Percentiles rank a stretch among this genome's conserved stretches.
Conservation (phyloP, 352 stramenopile species). For the Phytophthora idaei region DNA sequence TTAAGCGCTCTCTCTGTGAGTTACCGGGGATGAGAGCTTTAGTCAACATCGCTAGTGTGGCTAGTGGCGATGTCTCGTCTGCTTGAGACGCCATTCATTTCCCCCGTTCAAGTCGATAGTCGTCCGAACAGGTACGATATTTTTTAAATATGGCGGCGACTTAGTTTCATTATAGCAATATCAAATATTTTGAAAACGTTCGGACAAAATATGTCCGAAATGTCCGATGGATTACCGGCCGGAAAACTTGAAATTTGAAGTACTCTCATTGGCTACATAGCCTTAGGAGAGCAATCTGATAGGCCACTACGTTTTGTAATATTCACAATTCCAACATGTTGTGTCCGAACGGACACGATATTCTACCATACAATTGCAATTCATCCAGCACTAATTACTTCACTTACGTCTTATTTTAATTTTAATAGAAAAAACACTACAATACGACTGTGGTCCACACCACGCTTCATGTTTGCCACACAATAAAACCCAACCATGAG, state of each 20-base stretch:
- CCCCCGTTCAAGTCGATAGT: not conserved
- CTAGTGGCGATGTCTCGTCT: not conserved
- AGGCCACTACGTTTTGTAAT: not conserved
- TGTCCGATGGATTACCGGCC: not conserved
- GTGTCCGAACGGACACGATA: not conserved
- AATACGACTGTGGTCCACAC: not conserved
- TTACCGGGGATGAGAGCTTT: slow-evolving; percentile 9
- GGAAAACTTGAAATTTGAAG: not conserved
- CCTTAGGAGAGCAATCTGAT: too few species aligned
- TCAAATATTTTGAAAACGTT: not conserved
- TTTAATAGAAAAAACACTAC: too few species aligned
- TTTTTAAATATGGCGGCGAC: not conserved
- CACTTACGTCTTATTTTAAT: too few species aligned
- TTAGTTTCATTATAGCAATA: not conserved
- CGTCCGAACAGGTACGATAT: slow-evolving; percentile 3
- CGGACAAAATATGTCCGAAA: slow-evolving; percentile 9
- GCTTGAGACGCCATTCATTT: not conserved
- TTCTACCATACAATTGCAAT: not conserved
- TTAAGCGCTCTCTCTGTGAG: not conserved
- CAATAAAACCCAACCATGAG: not conserved
- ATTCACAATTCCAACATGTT: not conserved
- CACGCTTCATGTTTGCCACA: not conserved
- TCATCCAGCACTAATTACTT: too few species aligned
- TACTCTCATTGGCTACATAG: not conserved
- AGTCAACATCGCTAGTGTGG: slow-evolving; percentile 1